These are phyloP conservation scores for Xylaria telfairii DNA, from an alignment of 495 filamentous ascomycete genomes.

Conservation along the genomic window DNA sequence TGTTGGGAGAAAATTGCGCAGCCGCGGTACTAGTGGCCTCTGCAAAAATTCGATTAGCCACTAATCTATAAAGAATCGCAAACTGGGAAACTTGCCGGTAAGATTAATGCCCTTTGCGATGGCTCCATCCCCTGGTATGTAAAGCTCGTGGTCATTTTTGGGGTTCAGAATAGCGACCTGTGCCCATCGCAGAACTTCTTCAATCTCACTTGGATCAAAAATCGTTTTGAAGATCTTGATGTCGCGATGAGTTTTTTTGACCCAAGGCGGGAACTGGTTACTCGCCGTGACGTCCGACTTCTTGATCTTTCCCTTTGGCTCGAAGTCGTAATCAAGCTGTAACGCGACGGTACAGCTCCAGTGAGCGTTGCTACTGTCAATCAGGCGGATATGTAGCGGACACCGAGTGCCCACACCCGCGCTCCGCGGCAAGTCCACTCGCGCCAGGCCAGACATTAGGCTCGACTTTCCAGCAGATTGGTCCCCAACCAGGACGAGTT, in stretches of 20 bases:
- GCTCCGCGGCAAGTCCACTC: constrained; percentile 74
- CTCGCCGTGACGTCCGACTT: constrained; percentile 46
- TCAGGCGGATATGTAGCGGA: constrained; percentile 77
- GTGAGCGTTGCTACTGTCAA: constrained; percentile 48
- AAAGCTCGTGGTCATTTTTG: constrained; percentile 45
- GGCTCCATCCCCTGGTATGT: constrained; percentile 54
- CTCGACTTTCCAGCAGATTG: constrained; percentile 83
- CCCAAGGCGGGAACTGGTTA: constrained; percentile 56
- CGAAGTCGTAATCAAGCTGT: constrained; percentile 60
- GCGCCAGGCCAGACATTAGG: constrained; percentile 78
- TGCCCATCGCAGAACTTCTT: constrained; percentile 67
- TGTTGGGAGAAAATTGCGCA: constrained; percentile 78
- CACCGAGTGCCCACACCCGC: constrained; percentile 77
- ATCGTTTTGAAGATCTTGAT: constrained; percentile 52
- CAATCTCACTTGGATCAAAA: constrained; percentile 54
- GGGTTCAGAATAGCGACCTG: constrained; percentile 78
- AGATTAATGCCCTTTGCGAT: constrained; percentile 36
- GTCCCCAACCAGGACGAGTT: constrained; percentile 80
- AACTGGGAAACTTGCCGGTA: constrained; percentile 28
- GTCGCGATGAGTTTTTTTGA: constrained; percentile 35
- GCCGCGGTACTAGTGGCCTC: constrained; percentile 45
- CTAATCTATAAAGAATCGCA: background rate
- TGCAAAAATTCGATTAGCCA: background rate
- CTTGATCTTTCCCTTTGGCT: constrained; percentile 38
- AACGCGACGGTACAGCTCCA: constrained; percentile 68